Percentiles rank a stretch among this genome's conserved stretches.
phyloP scores from a whole-genome alignment of 2,329 filamentous ascomycete species.

The Trichoderma breve region DNA sequence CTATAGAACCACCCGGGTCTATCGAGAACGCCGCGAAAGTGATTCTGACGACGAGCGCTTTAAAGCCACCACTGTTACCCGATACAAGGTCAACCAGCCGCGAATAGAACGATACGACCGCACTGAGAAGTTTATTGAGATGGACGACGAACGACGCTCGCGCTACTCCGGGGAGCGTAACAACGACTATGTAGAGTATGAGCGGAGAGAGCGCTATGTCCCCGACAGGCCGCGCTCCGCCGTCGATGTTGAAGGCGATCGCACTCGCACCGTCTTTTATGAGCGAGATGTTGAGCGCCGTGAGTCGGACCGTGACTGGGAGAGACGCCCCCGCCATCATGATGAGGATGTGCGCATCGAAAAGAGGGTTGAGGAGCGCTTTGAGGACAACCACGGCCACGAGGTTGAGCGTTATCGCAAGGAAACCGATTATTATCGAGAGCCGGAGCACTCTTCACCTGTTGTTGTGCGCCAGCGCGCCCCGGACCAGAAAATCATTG shows the following conservation, averaged over 20 bases:
- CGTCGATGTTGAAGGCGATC: constrained; percentile 43
- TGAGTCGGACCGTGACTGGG: constrained; percentile 43
- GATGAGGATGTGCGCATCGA: constrained; percentile 56
- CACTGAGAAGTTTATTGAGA: constrained; percentile 40
- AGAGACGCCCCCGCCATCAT: constrained; percentile 41
- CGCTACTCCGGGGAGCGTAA: constrained; percentile 43
- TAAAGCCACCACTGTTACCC: constrained; percentile 48
- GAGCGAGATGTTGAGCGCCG: constrained; percentile 45
- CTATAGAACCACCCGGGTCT: constrained; percentile 35
- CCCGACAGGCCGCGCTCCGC: constrained; percentile 53
- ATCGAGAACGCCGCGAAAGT: constrained; percentile 34
- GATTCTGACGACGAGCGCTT: constrained; percentile 47
- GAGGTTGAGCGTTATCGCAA: constrained; percentile 60
- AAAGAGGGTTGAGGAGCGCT: constrained; percentile 50
- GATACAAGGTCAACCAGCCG: constrained; percentile 51
- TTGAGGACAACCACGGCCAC: constrained; percentile 44
- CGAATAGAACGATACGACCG: constrained; percentile 43
- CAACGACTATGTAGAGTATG: constrained; percentile 45
- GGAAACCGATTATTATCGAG: constrained; percentile 62
- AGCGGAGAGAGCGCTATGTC: constrained; percentile 41
- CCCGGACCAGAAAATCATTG: constrained; percentile 59
- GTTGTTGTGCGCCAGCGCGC: constrained; percentile 57
- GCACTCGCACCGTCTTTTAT: constrained; percentile 42
- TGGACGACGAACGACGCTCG: constrained; percentile 47
- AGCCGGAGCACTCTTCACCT: constrained; percentile 49